Conservation (phyloP, 2,329 filamentous ascomycete genomes). For the Exophiala sp. region DNA sequence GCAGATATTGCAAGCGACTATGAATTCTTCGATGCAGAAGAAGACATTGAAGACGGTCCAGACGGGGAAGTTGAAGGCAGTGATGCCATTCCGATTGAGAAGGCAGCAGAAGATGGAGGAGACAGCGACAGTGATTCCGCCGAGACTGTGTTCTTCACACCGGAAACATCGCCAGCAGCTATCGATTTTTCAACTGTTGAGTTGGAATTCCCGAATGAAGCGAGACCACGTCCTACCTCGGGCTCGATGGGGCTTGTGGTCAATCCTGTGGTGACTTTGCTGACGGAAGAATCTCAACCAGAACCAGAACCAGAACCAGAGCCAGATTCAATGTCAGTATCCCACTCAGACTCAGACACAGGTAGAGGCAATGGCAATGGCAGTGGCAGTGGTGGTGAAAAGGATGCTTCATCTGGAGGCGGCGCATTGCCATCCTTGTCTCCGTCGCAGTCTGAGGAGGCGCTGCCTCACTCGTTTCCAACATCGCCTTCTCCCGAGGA, state of each 20-base stretch:
- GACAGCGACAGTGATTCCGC: neutral
- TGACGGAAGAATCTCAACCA: no score
- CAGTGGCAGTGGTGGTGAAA: no score
- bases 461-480: neutral
- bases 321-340: neutral
- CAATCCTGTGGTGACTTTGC: neutral
- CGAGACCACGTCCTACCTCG: neutral
- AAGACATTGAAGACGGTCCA: neutral
- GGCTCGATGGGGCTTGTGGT: neutral
- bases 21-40: neutral
- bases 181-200: neutral
- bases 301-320: neutral
- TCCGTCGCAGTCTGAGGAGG: neutral
- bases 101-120: neutral
- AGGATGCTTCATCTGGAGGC: no score
- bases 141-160: neutral
- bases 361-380: neutral
- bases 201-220: neutral
- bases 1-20: neutral
- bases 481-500: neutral
- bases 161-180: neutral
- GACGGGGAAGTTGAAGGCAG: neutral
- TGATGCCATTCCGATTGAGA: no score
- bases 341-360: neutral
- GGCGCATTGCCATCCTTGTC: neutral